A percentile compares a stretch with the other conserved stretches of the same genome.
These are phyloP conservation scores for Metschnikowia cubensis DNA, from an alignment of 805 yeast species.

Conservation along the genomic window DNA sequence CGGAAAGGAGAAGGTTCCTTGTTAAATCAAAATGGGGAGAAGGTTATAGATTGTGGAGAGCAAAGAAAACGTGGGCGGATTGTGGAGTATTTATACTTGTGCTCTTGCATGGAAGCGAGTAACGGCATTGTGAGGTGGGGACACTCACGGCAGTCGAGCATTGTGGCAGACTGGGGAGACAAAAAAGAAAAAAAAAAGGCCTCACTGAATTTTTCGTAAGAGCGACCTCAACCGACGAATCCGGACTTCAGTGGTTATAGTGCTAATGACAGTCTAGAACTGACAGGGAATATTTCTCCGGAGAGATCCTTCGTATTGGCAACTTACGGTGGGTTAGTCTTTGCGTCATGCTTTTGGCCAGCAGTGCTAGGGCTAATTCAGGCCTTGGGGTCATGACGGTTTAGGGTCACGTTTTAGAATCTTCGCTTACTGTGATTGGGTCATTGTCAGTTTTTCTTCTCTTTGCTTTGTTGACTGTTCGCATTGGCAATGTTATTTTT, in stretches of 20 bases:
- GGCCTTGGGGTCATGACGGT: too few species aligned
- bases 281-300: too few species aligned
- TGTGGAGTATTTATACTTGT: background rate
- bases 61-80: background rate
- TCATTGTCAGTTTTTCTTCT: too few species aligned
- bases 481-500: background rate
- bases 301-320: too few species aligned
- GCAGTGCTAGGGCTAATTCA: too few species aligned
- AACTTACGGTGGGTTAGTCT: too few species aligned
- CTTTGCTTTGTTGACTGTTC: background rate
- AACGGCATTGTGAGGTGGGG: constrained; percentile 5
- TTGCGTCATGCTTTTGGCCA: too few species aligned
- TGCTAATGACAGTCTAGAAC: too few species aligned
- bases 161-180: background rate
- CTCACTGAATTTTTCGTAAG: background rate
- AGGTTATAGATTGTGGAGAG: background rate
- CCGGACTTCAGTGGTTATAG: too few species aligned
- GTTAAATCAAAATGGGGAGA: background rate
- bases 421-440: too few species aligned
- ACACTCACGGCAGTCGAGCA: constrained; percentile 3
- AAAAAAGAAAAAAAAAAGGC: constrained; percentile 1
- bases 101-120: background rate
- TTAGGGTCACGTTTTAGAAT: too few species aligned
- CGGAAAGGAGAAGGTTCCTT: background rate
- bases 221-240: too few species aligned